A percentile compares a stretch with the other conserved stretches of the same genome.
These are phyloP conservation scores for Fusarium sp. DNA, from an alignment of 2,329 filamentous ascomycete genomes.

Conservation along the genomic window DNA sequence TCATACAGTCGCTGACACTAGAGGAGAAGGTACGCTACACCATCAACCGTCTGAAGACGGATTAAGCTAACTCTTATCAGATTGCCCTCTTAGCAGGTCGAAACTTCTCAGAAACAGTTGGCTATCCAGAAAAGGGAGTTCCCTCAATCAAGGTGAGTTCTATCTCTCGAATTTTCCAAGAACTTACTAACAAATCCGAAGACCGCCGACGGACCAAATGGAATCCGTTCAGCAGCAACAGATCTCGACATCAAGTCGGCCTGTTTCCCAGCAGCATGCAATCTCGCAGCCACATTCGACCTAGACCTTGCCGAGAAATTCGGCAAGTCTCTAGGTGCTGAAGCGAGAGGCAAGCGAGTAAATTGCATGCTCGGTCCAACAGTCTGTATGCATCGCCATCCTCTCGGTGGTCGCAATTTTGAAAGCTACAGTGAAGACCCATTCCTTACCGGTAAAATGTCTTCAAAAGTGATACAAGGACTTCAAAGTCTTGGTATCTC, in stretches of 20 bases:
- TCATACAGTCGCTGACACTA: slow-evolving; percentile 23
- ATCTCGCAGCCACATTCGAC: slow-evolving; percentile 71
- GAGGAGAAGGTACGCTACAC: slow-evolving; percentile 27
- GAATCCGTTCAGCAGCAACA: slow-evolving; percentile 46
- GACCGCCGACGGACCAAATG: slow-evolving; percentile 49
- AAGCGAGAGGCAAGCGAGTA: slow-evolving; percentile 66
- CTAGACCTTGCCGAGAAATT: slow-evolving; percentile 63
- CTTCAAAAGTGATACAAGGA: slow-evolving; percentile 55
- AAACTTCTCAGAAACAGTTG: slow-evolving; percentile 39
- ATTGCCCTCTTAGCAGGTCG: slow-evolving; percentile 36
- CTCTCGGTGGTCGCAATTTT: slow-evolving; percentile 59
- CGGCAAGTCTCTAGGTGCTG: slow-evolving; percentile 68
- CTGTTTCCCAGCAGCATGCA: slow-evolving; percentile 47
- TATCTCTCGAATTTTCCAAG: rapidly evolving
- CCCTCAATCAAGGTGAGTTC: slow-evolving; percentile 32
- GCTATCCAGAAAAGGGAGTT: slow-evolving; percentile 26
- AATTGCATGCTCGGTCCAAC: slow-evolving; percentile 77
- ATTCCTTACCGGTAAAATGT: slow-evolving; percentile 55
- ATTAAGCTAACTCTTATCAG: neutral
- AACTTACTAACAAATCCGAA: neutral
- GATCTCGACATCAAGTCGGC: slow-evolving; percentile 44
- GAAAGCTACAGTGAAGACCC: slow-evolving; percentile 61
- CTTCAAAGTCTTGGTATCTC: slow-evolving; percentile 55
- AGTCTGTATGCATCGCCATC: slow-evolving; percentile 59
- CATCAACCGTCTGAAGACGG: rapidly evolving